A percentile compares a stretch with the other conserved stretches of the same genome.
These are phyloP conservation scores for Linum lewisii DNA, from an alignment of 345 rosid genomes.

Conservation along the genomic window DNA sequence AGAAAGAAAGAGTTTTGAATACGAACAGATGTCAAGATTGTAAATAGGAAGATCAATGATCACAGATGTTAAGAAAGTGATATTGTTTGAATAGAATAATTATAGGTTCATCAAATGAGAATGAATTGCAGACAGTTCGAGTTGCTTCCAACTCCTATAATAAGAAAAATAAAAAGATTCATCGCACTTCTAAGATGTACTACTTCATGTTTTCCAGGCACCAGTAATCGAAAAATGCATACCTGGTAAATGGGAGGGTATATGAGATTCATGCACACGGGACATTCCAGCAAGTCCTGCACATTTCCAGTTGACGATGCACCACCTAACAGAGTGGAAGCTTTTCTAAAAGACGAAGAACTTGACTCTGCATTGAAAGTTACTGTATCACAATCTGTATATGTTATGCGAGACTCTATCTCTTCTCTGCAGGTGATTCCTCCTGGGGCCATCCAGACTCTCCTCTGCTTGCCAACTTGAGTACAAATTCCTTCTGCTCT, in stretches of 20 bases:
- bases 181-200: not conserved
- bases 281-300: slow-evolving; percentile 76
- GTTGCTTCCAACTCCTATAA: too few species aligned
- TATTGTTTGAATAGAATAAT: too few species aligned
- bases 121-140: too few species aligned
- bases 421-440: slow-evolving; percentile 46
- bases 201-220: not conserved
- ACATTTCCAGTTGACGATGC: slow-evolving; percentile 47
- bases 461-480: slow-evolving; percentile 12
- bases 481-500: slow-evolving; percentile 3
- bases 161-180: too few species aligned
- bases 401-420: slow-evolving; percentile 33
- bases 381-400: slow-evolving; percentile 36
- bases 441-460: slow-evolving; percentile 41
- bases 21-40: not conserved
- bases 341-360: slow-evolving; percentile 35
- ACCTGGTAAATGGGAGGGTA: slow-evolving; percentile 92
- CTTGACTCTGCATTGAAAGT: slow-evolving; percentile 34
- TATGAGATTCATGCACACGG: slow-evolving; percentile 65
- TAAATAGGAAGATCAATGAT: not conserved
- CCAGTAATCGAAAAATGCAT: not conserved
- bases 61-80: not conserved
- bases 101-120: too few species aligned
- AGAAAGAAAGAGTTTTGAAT: not conserved
- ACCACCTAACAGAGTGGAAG: slow-evolving; percentile 31